phyloP scores from a whole-genome alignment of 2,329 filamentous ascomycete species.

The Cytospora paraplurivora region DNA sequence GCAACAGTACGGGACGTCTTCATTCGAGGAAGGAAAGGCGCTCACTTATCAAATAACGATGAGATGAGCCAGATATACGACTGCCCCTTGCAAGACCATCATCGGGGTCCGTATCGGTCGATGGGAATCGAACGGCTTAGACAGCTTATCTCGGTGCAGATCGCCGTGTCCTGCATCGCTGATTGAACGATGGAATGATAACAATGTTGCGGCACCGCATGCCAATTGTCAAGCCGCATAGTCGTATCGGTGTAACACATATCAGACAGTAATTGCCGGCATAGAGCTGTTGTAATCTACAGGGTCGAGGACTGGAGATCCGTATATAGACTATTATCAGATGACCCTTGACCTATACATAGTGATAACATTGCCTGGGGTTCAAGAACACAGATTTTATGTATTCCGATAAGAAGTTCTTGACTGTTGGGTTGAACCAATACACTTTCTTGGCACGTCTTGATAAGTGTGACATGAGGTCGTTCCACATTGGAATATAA shows the following conservation, averaged over 20 bases:
- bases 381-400: too few relatives aligned
- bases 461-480: too few relatives aligned
- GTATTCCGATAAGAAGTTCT: too few relatives aligned
- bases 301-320: too few relatives aligned
- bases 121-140: neutral
- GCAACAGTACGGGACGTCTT: neutral
- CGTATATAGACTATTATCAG: too few relatives aligned
- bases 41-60: too few relatives aligned
- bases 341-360: too few relatives aligned
- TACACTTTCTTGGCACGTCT: too few relatives aligned
- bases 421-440: too few relatives aligned
- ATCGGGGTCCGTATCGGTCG: neutral
- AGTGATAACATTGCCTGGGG: too few relatives aligned
- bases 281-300: too few relatives aligned
- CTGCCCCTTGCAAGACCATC: neutral
- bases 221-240: neutral
- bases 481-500: too few relatives aligned
- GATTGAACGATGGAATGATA: slow-evolving; percentile 4
- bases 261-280: neutral
- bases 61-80: neutral
- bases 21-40: neutral
- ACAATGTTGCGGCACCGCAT: neutral
- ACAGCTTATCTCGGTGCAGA: slow-evolving; percentile 20
- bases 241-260: neutral
- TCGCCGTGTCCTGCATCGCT: slow-evolving; percentile 8